Evolutionary conservation across 176 grass and related monocot species (phyloP).

Genomic region (Aechmea fasciata): DNA sequence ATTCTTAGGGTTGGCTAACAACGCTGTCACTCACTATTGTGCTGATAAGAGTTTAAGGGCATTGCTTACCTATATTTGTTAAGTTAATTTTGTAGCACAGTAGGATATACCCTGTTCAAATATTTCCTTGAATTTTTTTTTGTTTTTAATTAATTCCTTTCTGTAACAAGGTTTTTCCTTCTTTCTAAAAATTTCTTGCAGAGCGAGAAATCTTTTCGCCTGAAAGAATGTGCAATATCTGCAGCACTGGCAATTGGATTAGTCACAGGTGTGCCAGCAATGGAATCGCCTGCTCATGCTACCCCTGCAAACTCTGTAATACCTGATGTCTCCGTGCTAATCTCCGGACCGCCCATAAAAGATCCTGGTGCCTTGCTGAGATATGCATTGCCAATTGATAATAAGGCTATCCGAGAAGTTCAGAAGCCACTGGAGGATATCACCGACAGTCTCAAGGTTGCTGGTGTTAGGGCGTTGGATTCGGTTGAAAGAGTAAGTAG

Average conservation of each 20-base stretch:
- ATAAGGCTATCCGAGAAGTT: constrained; percentile 93
- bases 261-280: constrained; percentile 36
- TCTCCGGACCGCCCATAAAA: constrained; percentile 95
- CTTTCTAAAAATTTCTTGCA: constrained; percentile 22
- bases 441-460: constrained; percentile 82
- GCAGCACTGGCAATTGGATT: constrained; percentile 71
- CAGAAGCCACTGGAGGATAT: constrained; percentile 96
- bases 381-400: constrained; percentile 92
- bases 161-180: constrained; percentile 14
- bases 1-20: background rate
- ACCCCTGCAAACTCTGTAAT: constrained; percentile 43
- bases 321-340: constrained; percentile 88
- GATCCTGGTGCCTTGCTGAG: constrained; percentile 91
- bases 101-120: background rate
- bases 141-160: background rate
- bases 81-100: background rate
- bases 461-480: constrained; percentile 90
- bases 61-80: no score
- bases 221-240: constrained; percentile 76
- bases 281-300: constrained; percentile 42
- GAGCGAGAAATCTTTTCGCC: constrained; percentile 47
- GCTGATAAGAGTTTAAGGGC: no score
- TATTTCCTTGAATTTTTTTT: background rate
- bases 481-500: constrained; percentile 83
- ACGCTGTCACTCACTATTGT: background rate